Percentiles rank a stretch among this genome's conserved stretches.
These are phyloP conservation scores for Scopulariopsis brevicaulis DNA, from an alignment of 2,329 filamentous ascomycete species.

Conservation along the genomic window DNA sequence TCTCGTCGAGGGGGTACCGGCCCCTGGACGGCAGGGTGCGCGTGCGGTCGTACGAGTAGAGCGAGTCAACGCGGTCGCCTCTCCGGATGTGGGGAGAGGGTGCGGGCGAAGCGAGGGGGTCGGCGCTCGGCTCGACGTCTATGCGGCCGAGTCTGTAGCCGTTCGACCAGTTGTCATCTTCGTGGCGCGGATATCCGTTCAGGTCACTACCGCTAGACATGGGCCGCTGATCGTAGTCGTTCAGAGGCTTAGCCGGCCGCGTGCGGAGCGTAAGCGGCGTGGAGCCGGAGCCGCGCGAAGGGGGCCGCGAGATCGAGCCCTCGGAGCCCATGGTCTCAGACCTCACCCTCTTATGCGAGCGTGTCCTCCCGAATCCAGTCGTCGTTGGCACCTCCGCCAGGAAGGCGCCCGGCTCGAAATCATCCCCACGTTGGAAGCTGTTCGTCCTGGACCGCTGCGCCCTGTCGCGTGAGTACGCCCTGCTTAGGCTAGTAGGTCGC, in stretches of 20 bases:
- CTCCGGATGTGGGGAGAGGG: slow-evolving; percentile 8
- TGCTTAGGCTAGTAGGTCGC: not conserved
- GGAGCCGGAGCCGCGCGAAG: not conserved
- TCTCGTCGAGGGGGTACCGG: slow-evolving; percentile 14
- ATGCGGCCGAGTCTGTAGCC: slow-evolving; percentile 1
- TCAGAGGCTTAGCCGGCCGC: not conserved
- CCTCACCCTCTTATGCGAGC: not conserved
- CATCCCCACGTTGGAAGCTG: not conserved
- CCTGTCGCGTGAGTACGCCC: not conserved
- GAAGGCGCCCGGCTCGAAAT: not conserved
- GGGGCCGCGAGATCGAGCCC: not conserved
- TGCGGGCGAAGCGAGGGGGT: slow-evolving; percentile 5
- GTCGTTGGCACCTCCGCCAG: not conserved
- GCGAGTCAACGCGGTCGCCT: slow-evolving; percentile 6
- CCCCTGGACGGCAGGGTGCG: slow-evolving; percentile 11
- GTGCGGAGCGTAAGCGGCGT: not conserved
- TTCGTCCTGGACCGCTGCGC: slow-evolving; percentile 1
- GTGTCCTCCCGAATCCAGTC: not conserved
- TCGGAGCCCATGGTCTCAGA: not conserved
- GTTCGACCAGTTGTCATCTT: not conserved
- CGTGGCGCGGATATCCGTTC: not conserved
- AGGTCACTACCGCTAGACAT: not conserved
- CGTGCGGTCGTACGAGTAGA: slow-evolving; percentile 10
- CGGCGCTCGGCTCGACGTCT: slow-evolving; percentile 3
- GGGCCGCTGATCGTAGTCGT: not conserved